Base-by-base conservation (phyloP, 306 rosid species). In the Cajanus cajan region DNA sequence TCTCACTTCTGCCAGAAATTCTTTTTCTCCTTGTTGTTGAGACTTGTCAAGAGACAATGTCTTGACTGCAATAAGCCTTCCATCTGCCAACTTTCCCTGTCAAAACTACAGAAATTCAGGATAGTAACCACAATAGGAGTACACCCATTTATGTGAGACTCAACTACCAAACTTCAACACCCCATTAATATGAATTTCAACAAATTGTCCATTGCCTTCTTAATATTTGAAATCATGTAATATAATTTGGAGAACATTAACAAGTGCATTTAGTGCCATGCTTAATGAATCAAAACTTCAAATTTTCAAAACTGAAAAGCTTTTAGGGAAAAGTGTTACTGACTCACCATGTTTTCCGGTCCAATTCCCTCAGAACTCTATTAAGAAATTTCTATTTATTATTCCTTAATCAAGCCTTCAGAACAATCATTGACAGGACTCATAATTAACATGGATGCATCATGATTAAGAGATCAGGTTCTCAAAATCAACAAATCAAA, bases 21-120 rank as follows among this genome's bases (percentile, higher is more conserved):
- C 98, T 37, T 68, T 57, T 82, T 92, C 98, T 76, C 98, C 98
- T 82, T 95, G 97, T 82, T 95, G 97, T 4, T 85, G 92, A 47
- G 97, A 92, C 84, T 87, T 92, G 76, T 89, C 89, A 22, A 90
- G 84, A 40, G 94, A 90, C 72, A 94, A 73, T 84, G 87, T 88
- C 90, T 94, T 94, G 6, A 86, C 92, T 8, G 97, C 98, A 64
- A 94, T 76, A 18, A 79, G 51, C 68, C 81, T 90, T 54, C 91
- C 97, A 85, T 92, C 94, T 57, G 69, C 82, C 68, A 92, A 77
- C 81, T 86, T 89, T 57, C 98, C 98, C 98, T 90, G 74, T 76
- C 51, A 82, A 44, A 78, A 71, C 39, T 41, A 25, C 40, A 7
- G 63, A 68, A 81, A 6, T 78, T 68, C 51, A 66, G 73, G n/a